Conservation (phyloP, 345 rosid genomes). For the Geranium brycei region DNA sequence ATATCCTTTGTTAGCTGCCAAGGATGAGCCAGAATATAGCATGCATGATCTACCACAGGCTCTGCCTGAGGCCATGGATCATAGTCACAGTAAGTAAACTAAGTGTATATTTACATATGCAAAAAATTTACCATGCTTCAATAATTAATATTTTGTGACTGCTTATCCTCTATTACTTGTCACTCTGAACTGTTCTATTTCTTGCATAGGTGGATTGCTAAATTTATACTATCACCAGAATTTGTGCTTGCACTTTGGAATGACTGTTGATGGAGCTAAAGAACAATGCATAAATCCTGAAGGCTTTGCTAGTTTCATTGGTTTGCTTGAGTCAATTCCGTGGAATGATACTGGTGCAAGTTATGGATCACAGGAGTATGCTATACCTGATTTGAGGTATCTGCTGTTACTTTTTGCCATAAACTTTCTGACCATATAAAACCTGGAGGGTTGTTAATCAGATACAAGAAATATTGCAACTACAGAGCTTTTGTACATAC, state of each 20-base stretch:
- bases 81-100: conserved; percentile 42
- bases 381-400: conserved; percentile 53
- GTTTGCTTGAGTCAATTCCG: conserved; percentile 76
- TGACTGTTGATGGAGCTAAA: conserved; percentile 33
- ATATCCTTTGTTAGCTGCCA: conserved; percentile 22
- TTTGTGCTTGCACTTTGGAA: conserved; percentile 46
- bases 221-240: conserved; percentile 30
- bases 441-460: not conserved
- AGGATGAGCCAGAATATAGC: conserved; percentile 19
- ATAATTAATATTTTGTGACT: not conserved
- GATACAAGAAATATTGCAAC: not conserved
- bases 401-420: conserved; percentile 8
- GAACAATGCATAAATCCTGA: conserved; percentile 64
- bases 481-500: not conserved
- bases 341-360: conserved; percentile 50
- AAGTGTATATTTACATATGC: not conserved
- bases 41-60: conserved; percentile 43
- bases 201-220: conserved; percentile 32
- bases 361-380: conserved; percentile 42
- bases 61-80: conserved; percentile 41
- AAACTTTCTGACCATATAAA: not conserved
- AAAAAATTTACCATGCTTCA: not conserved
- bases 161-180: not conserved
- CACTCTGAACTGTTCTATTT: not conserved
- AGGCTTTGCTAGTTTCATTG: conserved; percentile 62